Percentiles rank a stretch among this genome's conserved stretches.
Conservation (phyloP, 352 stramenopile species). For the Salisapilia sapeloensis region DNA sequence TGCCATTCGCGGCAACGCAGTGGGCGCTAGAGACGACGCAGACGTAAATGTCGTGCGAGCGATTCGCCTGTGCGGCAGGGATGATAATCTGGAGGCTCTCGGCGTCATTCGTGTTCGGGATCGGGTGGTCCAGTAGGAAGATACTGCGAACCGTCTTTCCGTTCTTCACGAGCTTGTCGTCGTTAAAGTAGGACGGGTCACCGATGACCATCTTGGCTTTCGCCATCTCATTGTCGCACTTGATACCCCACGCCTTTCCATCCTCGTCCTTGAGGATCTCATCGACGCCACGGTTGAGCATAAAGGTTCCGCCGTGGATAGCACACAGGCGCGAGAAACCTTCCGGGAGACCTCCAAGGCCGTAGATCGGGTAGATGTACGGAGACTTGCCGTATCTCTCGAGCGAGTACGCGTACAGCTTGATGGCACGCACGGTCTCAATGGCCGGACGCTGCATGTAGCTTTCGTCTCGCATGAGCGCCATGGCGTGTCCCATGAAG, state of each 20-base stretch:
- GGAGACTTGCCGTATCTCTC: slow-evolving; percentile 93
- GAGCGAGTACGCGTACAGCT: slow-evolving; percentile 97
- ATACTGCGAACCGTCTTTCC: slow-evolving; percentile 96
- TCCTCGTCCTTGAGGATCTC: slow-evolving; percentile 88
- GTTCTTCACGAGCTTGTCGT: slow-evolving; percentile 84
- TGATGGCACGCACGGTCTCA: slow-evolving; percentile 90
- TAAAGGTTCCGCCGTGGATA: slow-evolving; percentile 99
- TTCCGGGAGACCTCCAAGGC: slow-evolving; percentile 94
- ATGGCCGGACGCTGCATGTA: slow-evolving; percentile 80
- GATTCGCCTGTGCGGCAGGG: slow-evolving; percentile 88
- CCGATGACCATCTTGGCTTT: slow-evolving; percentile 96
- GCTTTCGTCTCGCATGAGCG: slow-evolving; percentile 88
- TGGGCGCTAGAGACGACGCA: slow-evolving; percentile 90
- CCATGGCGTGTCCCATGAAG: slow-evolving; percentile 99
- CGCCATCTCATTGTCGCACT: slow-evolving; percentile 88
- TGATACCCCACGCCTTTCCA: slow-evolving; percentile 88
- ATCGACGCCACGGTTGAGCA: slow-evolving; percentile 95
- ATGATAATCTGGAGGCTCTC: slow-evolving; percentile 99
- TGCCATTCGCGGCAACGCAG: slow-evolving; percentile 89
- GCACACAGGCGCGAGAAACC: slow-evolving; percentile 98
- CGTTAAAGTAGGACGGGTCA: slow-evolving; percentile 97
- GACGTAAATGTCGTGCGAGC: slow-evolving; percentile 98
- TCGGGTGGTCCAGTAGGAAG: slow-evolving; percentile 97
- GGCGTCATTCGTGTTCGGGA: slow-evolving; percentile 93
- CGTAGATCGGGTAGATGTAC: slow-evolving; percentile 99